Percentiles rank a stretch among this genome's conserved stretches.
phyloP scores from a whole-genome alignment of 768 basidiomycete species.

The Boletus sensibilis region DNA sequence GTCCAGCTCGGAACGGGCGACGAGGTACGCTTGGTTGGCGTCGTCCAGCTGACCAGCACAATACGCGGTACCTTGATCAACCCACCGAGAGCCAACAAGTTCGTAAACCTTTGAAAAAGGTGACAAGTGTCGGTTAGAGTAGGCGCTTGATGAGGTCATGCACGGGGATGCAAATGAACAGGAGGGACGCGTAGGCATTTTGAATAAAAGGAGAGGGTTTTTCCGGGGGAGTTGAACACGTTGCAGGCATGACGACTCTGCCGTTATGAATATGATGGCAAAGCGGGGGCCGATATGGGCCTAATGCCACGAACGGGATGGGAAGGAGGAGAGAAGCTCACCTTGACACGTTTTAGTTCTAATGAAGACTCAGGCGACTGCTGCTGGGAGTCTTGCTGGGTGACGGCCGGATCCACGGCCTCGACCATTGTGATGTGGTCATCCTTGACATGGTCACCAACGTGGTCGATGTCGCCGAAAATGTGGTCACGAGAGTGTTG shows the following conservation, averaged over 20 bases:
- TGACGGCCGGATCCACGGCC: conserved; percentile 38
- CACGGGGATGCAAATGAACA: conserved; percentile 22
- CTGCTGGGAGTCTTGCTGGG: conserved; percentile 56
- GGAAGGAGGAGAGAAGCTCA: conserved; percentile 36
- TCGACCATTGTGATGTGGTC: conserved; percentile 35
- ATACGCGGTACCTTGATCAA: conserved; percentile 95
- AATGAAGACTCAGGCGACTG: conserved; percentile 65
- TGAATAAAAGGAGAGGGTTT: conserved; percentile 17
- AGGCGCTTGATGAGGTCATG: conserved; percentile 33
- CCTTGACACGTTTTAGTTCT: conserved; percentile 86
- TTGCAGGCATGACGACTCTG: conserved; percentile 26
- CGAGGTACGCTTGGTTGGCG: conserved; percentile 72
- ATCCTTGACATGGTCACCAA: conserved; percentile 33
- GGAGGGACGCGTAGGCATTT: conserved; percentile 13
- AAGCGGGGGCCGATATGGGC: conserved; percentile 17
- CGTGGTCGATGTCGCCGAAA: conserved; percentile 35
- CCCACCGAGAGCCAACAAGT: conserved; percentile 87
- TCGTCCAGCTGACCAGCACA: conserved; percentile 88
- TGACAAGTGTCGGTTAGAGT: conserved; percentile 30
- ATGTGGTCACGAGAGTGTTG: conserved; percentile 33
- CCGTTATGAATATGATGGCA: conserved; percentile 21
- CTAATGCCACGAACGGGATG: conserved; percentile 14
- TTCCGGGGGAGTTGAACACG: conserved; percentile 17
- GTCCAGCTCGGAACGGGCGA: conserved; percentile 79
- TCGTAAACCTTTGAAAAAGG: conserved; percentile 77